Conservation (phyloP, 2,329 filamentous ascomycete genomes). For the Scopulariopsis brevicaulis region DNA sequence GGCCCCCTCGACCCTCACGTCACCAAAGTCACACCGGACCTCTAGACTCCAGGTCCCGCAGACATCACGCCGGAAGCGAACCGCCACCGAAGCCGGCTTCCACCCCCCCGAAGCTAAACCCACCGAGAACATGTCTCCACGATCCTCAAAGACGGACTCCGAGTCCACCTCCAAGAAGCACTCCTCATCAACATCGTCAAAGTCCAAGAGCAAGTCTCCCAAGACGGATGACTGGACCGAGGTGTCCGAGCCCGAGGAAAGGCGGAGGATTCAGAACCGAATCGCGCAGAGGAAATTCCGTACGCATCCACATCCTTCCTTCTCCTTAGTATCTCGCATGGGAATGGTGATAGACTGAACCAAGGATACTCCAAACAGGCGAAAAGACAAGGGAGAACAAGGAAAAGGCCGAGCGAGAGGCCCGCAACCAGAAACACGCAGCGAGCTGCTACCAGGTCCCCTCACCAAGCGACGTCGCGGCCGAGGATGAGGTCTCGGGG, state of each 20-base stretch:
- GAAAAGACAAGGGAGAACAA: constrained; percentile 59
- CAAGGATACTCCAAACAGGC: constrained; percentile 30
- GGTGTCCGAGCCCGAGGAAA: constrained; percentile 57
- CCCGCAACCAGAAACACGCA: constrained; percentile 51
- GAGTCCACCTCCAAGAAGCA: constrained; percentile 14
- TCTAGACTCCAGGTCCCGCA: neutral
- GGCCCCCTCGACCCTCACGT: constrained; percentile 4
- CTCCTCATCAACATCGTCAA: constrained; percentile 18
- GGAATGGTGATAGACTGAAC: neutral
- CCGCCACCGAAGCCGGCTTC: constrained; percentile 8
- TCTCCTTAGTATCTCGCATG: too few relatives aligned
- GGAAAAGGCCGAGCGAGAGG: constrained; percentile 52
- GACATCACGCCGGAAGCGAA: constrained; percentile 8
- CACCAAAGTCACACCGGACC: neutral
- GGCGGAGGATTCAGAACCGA: constrained; percentile 65
- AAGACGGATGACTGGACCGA: constrained; percentile 57
- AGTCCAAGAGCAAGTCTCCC: constrained; percentile 23
- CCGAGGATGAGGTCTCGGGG: constrained; percentile 43
- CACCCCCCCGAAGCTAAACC: constrained; percentile 18
- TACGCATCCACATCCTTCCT: constrained; percentile 26
- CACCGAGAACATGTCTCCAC: constrained; percentile 17
- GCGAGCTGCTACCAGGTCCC: constrained; percentile 53
- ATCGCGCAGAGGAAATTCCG: constrained; percentile 67
- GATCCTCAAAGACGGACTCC: constrained; percentile 11
- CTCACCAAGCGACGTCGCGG: constrained; percentile 40